These are phyloP conservation scores for Barnettozyma pratensis DNA, from an alignment of 805 yeast species.

Conservation along the genomic window DNA sequence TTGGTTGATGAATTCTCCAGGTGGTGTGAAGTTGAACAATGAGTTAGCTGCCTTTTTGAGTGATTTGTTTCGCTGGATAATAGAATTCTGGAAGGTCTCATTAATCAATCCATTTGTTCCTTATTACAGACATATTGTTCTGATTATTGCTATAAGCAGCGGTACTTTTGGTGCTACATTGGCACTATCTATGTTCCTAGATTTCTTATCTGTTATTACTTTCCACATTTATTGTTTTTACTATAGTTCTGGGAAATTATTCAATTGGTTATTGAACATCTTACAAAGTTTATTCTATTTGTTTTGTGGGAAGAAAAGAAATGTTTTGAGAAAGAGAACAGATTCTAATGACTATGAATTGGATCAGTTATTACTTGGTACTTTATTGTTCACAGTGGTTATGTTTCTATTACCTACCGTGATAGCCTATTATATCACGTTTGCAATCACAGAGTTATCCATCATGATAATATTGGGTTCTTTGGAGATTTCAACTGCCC, in stretches of 20 bases:
- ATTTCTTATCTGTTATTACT: slow-evolving; percentile 55
- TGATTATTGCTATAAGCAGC: slow-evolving; percentile 34
- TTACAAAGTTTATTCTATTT: slow-evolving; percentile 73
- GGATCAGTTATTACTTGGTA: slow-evolving; percentile 85
- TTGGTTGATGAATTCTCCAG: slow-evolving; percentile 87
- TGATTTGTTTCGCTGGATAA: slow-evolving; percentile 80
- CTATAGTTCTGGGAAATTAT: slow-evolving; percentile 71
- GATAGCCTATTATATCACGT: slow-evolving; percentile 73
- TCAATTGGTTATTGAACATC: slow-evolving; percentile 65
- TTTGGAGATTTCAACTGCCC: slow-evolving; percentile 55
- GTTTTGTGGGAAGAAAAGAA: slow-evolving; percentile 85
- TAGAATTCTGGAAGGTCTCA: slow-evolving; percentile 52
- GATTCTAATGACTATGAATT: slow-evolving; percentile 81
- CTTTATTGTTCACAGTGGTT: slow-evolving; percentile 76
- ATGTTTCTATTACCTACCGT: slow-evolving; percentile 83
- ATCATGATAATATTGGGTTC: slow-evolving; percentile 43
- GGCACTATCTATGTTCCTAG: slow-evolving; percentile 60
- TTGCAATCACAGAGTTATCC: slow-evolving; percentile 53
- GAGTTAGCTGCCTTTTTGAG: slow-evolving; percentile 85
- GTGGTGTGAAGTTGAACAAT: slow-evolving; percentile 86
- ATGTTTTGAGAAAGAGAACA: slow-evolving; percentile 76
- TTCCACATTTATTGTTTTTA: slow-evolving; percentile 76
- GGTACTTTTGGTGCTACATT: slow-evolving; percentile 60
- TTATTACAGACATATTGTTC: slow-evolving; percentile 26
- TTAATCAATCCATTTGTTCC: slow-evolving; percentile 26